Evolutionary conservation across 2,329 filamentous ascomycete species (phyloP).

Genomic region (Blastomyces emzantsi): DNA sequence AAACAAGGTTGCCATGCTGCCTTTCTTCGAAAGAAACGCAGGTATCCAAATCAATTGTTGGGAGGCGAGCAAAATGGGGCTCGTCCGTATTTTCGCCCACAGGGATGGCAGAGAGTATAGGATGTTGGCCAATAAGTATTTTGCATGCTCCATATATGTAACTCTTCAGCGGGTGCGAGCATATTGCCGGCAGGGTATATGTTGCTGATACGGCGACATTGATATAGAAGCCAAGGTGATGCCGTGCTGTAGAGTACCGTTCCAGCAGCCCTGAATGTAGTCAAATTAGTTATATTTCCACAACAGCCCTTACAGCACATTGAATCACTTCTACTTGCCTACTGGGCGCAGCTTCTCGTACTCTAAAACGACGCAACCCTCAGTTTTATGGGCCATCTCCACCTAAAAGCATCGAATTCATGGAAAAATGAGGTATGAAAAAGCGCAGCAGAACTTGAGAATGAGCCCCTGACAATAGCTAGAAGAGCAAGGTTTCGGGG

Average conservation of each 20-base stretch:
- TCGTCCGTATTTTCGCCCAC: conserved; percentile 33
- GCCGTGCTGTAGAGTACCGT: conserved; percentile 37
- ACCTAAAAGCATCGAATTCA: background rate
- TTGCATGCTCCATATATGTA: conserved; percentile 32
- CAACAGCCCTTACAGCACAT: background rate
- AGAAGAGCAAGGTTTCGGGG: background rate
- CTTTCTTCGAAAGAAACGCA: conserved; percentile 31
- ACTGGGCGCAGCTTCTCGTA: conserved; percentile 25
- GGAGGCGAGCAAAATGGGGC: conserved; percentile 39
- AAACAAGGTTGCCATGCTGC: conserved; percentile 10
- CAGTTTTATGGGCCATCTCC: background rate
- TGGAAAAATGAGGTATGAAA: background rate
- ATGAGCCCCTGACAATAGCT: background rate
- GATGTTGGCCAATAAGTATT: conserved; percentile 33
- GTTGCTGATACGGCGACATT: conserved; percentile 37
- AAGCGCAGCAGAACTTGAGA: background rate
- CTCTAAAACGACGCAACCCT: background rate
- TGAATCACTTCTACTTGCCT: conserved; percentile 19
- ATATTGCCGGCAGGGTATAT: conserved; percentile 26
- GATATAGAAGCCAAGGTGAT: conserved; percentile 37
- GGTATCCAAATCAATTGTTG: conserved; percentile 34
- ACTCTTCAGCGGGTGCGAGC: conserved; percentile 21
- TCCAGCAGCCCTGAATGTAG: conserved; percentile 35
- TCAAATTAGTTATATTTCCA: conserved; percentile 13
- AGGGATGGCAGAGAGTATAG: conserved; percentile 37